These are phyloP conservation scores for Cenococcum geophilum DNA, from an alignment of 495 filamentous ascomycete genomes.

Conservation along the genomic window DNA sequence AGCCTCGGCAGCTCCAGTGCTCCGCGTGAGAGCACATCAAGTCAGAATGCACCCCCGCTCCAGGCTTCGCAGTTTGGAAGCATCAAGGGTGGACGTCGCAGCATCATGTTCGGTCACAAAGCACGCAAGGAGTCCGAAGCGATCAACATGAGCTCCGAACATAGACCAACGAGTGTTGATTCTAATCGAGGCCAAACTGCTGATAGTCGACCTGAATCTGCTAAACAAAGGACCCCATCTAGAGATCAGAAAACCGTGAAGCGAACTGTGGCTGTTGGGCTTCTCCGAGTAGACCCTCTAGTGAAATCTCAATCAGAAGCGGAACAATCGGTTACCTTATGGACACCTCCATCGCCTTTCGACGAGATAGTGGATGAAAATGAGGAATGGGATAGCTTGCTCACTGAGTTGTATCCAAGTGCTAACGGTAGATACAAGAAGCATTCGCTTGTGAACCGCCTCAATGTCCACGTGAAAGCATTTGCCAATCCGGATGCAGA, in stretches of 20 bases:
- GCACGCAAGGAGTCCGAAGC: constrained; percentile 36
- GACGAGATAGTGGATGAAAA: constrained; percentile 49
- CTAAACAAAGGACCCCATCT: constrained; percentile 42
- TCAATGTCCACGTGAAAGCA: constrained; percentile 69
- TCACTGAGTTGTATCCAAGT: constrained; percentile 68
- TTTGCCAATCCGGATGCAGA: constrained; percentile 73
- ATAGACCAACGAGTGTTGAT: constrained; percentile 24
- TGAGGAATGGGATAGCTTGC: constrained; percentile 63
- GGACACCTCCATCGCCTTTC: constrained; percentile 52
- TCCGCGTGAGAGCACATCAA: constrained; percentile 40
- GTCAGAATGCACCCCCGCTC: constrained; percentile 32
- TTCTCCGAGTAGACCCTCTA: constrained; percentile 70
- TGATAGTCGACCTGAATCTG: constrained; percentile 35
- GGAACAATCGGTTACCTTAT: constrained; percentile 73
- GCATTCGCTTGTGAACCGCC: constrained; percentile 59
- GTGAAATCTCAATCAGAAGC: constrained; percentile 68
- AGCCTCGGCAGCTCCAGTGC: constrained; percentile 33
- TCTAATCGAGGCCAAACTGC: constrained; percentile 14
- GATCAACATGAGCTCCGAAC: constrained; percentile 40
- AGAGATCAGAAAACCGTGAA: constrained; percentile 43
- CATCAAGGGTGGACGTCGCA: constrained; percentile 59
- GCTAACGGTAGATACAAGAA: constrained; percentile 65
- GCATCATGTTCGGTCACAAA: constrained; percentile 71
- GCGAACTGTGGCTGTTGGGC: constrained; percentile 72
- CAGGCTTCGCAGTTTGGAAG: constrained; percentile 42